Evolutionary conservation across 371 early-diverging fungal species (phyloP).

Genomic region (Basidiobolus meristosporus): DNA sequence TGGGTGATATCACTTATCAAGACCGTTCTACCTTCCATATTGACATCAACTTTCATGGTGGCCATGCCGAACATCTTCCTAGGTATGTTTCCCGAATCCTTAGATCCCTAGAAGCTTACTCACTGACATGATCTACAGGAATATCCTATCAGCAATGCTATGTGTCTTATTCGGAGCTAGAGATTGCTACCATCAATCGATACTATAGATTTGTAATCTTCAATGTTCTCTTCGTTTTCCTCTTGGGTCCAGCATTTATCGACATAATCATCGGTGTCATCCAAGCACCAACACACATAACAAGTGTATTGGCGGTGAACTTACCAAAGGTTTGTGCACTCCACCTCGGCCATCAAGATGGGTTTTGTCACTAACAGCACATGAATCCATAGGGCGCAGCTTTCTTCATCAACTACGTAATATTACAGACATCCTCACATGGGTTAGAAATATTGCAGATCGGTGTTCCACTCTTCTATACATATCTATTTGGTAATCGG

Average conservation of each 20-base stretch:
- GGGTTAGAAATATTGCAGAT: slow-evolving; percentile 51
- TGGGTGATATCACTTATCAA: slow-evolving; percentile 26
- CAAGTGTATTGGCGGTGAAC: slow-evolving; percentile 42
- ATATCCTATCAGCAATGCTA: too few species aligned
- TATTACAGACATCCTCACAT: slow-evolving; percentile 46
- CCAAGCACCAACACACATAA: slow-evolving; percentile 37
- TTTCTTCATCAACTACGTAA: slow-evolving; percentile 59
- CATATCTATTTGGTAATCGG: slow-evolving; percentile 20
- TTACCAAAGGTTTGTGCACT: slow-evolving; percentile 19
- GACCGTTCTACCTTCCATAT: slow-evolving; percentile 33
- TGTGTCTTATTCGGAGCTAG: slow-evolving; percentile 39
- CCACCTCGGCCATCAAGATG: neutral
- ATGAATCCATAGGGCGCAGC: slow-evolving; percentile 27
- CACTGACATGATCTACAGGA: too few species aligned
- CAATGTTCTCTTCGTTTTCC: slow-evolving; percentile 75
- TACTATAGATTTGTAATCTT: slow-evolving; percentile 75
- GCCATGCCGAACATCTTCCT: slow-evolving; percentile 25
- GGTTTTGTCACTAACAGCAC: neutral
- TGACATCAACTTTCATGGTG: slow-evolving; percentile 46
- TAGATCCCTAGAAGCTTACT: too few species aligned
- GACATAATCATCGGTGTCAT: slow-evolving; percentile 46
- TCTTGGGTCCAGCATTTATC: slow-evolving; percentile 56
- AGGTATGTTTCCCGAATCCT: slow-evolving; percentile 10
- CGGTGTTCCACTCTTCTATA: slow-evolving; percentile 21
- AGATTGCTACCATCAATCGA: slow-evolving; percentile 42